A percentile compares a stretch with the other conserved stretches of the same genome.
These are phyloP conservation scores for Picea mariana DNA, from an alignment of 83 land plant genomes.

Conservation along the genomic window DNA sequence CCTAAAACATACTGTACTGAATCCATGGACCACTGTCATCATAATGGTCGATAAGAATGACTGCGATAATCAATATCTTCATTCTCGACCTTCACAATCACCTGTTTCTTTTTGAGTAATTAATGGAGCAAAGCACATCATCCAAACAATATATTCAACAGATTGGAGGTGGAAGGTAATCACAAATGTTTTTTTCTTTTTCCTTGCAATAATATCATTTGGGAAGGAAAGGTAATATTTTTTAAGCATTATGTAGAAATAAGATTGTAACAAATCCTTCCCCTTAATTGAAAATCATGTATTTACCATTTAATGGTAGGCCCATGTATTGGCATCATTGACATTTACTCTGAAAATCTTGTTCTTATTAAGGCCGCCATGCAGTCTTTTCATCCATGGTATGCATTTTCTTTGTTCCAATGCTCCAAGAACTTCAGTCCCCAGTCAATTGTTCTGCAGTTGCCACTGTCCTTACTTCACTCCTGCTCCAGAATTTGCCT, in stretches of 20 bases:
- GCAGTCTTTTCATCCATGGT: background rate
- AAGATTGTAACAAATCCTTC: background rate
- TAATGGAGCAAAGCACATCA: background rate
- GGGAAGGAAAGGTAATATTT: background rate
- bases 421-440: background rate
- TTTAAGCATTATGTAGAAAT: background rate
- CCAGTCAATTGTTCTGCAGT: background rate
- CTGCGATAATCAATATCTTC: background rate
- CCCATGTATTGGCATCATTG: background rate
- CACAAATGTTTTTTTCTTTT: background rate
- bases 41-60: background rate
- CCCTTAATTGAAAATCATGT: background rate
- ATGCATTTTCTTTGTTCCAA: background rate
- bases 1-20: background rate
- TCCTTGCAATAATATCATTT: background rate
- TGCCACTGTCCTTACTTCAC: background rate
- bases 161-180: background rate
- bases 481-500: background rate
- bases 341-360: background rate
- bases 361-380: background rate
- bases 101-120: background rate
- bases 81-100: background rate
- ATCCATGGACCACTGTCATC: background rate
- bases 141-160: background rate
- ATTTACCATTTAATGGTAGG: background rate